A percentile compares a stretch with the other conserved stretches of the same genome.
Conservation (phyloP, 1,284 basidiomycete genomes). For the Retiboletus flavoniger region DNA sequence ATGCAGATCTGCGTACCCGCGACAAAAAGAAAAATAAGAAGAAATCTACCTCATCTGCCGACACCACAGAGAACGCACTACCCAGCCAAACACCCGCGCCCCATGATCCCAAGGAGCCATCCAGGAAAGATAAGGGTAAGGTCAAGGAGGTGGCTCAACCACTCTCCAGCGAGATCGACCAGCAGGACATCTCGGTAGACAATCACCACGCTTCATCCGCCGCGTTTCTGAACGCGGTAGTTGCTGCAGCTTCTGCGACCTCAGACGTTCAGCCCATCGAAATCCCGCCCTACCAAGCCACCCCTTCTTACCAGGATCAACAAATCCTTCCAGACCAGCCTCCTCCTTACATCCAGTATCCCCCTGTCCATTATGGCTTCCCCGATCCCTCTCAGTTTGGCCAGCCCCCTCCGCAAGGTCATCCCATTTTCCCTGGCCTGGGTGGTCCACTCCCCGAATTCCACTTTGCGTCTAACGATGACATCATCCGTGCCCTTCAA, state of each 20-base stretch:
- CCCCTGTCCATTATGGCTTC: conserved; percentile 29
- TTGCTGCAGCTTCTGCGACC: conserved; percentile 51
- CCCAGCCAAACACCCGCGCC: conserved; percentile 6
- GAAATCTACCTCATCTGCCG: conserved; percentile 10
- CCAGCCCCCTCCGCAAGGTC: conserved; percentile 29
- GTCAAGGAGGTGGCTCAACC: conserved; percentile 33
- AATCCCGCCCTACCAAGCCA: conserved; percentile 23
- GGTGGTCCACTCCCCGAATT: conserved; percentile 44
- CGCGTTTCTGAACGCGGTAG: conserved; percentile 62
- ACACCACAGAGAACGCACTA: conserved; percentile 6
- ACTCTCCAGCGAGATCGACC: conserved; percentile 13
- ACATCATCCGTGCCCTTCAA: conserved; percentile 67
- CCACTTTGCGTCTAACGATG: conserved; percentile 63
- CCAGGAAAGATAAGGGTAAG: conserved; percentile 39
- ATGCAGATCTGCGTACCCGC: conserved; percentile 19
- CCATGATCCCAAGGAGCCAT: not conserved
- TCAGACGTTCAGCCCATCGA: conserved; percentile 33
- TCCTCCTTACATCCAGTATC: conserved; percentile 31
- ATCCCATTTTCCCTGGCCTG: conserved; percentile 35
- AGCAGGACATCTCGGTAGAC: conserved; percentile 32
- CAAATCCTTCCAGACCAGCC: conserved; percentile 29
- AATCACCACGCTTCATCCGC: conserved; percentile 43
- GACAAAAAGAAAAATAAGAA: conserved; percentile 28
- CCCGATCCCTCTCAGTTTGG: conserved; percentile 33
- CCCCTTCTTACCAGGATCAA: conserved; percentile 32